These are phyloP conservation scores for Beverwykella pulmonaria DNA, from an alignment of 495 filamentous ascomycete species.

Conservation along the genomic window DNA sequence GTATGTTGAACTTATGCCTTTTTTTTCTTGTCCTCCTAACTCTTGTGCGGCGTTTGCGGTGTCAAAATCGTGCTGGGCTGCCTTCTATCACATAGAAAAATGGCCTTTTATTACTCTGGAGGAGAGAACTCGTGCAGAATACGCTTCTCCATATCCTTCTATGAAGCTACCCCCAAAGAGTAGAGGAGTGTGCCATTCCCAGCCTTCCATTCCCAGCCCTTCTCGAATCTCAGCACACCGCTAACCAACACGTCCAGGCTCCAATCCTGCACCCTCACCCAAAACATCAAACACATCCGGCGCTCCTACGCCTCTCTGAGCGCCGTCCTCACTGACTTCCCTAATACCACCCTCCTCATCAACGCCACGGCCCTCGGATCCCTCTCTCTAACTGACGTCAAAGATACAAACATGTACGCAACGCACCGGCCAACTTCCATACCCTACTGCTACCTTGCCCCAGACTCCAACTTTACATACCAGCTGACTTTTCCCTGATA, in stretches of 20 bases:
- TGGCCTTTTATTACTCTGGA: too few species aligned
- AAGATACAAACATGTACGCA: slow-evolving; percentile 34
- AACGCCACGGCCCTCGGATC: slow-evolving; percentile 35
- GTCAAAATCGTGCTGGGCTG: too few species aligned
- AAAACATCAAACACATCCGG: slow-evolving; percentile 17
- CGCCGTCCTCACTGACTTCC: slow-evolving; percentile 22
- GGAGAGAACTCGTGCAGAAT: too few species aligned
- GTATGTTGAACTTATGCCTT: slow-evolving; percentile 8
- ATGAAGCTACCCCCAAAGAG: too few species aligned
- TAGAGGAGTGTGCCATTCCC: too few species aligned
- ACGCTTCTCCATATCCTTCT: too few species aligned
- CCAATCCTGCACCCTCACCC: slow-evolving; percentile 23
- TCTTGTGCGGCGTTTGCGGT: not conserved
- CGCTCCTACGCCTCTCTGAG: slow-evolving; percentile 17
- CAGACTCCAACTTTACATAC: too few species aligned
- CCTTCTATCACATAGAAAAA: too few species aligned
- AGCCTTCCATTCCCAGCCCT: too few species aligned
- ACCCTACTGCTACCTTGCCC: too few species aligned
- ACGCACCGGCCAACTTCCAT: too few species aligned
- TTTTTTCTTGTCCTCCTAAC: not conserved
- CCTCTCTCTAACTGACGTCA: slow-evolving; percentile 26
- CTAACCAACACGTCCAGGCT: slow-evolving; percentile 20
- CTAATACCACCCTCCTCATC: slow-evolving; percentile 23
- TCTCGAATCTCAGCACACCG: not conserved
- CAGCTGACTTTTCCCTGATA: too few species aligned